These are phyloP conservation scores for Pyracantha coccinea DNA, from an alignment of 331 rosid genomes.

Conservation along the genomic window DNA sequence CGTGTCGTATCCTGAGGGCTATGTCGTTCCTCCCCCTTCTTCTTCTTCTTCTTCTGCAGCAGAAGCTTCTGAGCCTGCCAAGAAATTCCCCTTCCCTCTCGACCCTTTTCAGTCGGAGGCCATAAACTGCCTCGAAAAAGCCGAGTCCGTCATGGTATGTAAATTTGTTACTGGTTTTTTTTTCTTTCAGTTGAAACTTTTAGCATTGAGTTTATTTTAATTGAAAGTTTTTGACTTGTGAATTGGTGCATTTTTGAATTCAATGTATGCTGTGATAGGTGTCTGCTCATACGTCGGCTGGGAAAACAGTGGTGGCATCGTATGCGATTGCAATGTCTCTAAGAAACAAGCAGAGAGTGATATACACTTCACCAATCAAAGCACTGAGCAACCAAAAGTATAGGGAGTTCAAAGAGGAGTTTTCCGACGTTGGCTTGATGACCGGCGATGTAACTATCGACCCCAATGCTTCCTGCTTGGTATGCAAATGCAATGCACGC, in stretches of 20 bases:
- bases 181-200: neutral
- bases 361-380: slow-evolving; percentile 93
- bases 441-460: slow-evolving; percentile 94
- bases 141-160: slow-evolving; percentile 74
- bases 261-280: slow-evolving; percentile 30
- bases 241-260: neutral
- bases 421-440: slow-evolving; percentile 95
- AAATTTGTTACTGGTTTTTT: no score
- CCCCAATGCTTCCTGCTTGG: slow-evolving; percentile 93
- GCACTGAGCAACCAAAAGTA: slow-evolving; percentile 96
- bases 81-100: slow-evolving; percentile 65
- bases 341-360: slow-evolving; percentile 70
- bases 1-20: slow-evolving; percentile 75
- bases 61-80: slow-evolving; percentile 46
- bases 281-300: slow-evolving; percentile 97
- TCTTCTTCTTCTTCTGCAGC: neutral
- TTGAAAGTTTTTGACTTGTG: neutral
- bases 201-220: neutral
- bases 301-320: slow-evolving; percentile 79
- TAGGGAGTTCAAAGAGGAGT: slow-evolving; percentile 85
- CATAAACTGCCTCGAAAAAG: slow-evolving; percentile 63
- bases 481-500: slow-evolving; percentile 1
- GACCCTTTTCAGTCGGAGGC: slow-evolving; percentile 87
- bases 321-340: slow-evolving; percentile 96
- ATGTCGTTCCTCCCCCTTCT: slow-evolving; percentile 17